Base-by-base conservation (phyloP, 139 green algal species). In the Mesostigma viride region DNA sequence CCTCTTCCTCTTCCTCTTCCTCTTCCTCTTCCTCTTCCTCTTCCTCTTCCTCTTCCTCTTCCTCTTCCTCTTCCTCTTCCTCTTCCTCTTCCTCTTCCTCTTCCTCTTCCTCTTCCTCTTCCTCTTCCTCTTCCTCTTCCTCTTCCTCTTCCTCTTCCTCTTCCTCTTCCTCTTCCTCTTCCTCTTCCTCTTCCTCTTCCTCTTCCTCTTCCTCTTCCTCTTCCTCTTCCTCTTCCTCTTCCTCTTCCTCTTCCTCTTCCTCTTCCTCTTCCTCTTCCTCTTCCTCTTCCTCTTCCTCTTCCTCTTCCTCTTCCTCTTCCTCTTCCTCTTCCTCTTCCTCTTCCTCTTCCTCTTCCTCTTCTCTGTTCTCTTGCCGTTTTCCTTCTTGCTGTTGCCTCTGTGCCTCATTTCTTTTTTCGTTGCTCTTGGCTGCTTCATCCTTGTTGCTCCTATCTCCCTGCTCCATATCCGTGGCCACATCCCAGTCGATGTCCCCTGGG, bases 401-500 rank as follows among this genome's bases (percentile, higher is more conserved):
- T n/a, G n/a, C n/a, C n/a, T n/a, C n/a, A n/a, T n/a, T n/a, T n/a
- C n/a, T n/a, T n/a, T n/a, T n/a, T n/a, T n/a, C n/a, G n/a, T n/a
- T n/a, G n/a, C n/a, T n/a, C n/a, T n/a, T n/a, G n/a, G n/a, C n/a
- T n/a, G n/a, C n/a, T n/a, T n/a, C n/a, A n/a, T n/a, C n/a, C n/a
- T n/a, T n/a, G n/a, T n/a, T n/a, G n/a, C n/a, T n/a, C n/a, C n/a
- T n/a, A n/a, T n/a, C n/a, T n/a, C n/a, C n/a, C n/a, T n/a, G n/a
- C n/a, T n/a, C n/a, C n/a, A n/a, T n/a, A n/a, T n/a, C n/a, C n/a
- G n/a, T n/a, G n/a, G n/a, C n/a, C n/a, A n/a, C 1, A 40, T 31
- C 11, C 0, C 66, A 75, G 51, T 81, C 30, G 8, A 46, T 44
- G 81, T 96, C 5, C 91, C 91, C 0, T 2, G 56, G 8, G 88